Conservation (phyloP, 371 early-diverging fungal species). For the Parasitella parasitica region DNA sequence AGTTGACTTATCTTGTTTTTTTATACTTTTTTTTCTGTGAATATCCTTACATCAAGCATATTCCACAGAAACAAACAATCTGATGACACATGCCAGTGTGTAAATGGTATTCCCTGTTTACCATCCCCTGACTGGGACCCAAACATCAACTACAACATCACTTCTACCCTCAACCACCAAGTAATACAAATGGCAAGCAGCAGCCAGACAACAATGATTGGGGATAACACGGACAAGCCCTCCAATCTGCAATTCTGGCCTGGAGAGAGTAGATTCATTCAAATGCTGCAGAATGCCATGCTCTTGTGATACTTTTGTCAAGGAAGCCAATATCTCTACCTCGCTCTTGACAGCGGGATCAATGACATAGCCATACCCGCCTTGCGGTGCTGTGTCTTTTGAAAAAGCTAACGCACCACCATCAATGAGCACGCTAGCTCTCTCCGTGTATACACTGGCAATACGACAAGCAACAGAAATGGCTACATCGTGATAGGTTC, state of each 20-base stretch:
- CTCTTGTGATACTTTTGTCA: conserved; percentile 39
- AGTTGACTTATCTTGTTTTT: too few species aligned
- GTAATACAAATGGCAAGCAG: conserved; percentile 40
- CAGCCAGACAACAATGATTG: conserved; percentile 45
- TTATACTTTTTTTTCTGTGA: too few species aligned
- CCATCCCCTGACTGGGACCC: conserved; percentile 53
- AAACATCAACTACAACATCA: conserved; percentile 42
- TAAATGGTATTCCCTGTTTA: conserved; percentile 8
- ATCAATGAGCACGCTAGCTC: conserved; percentile 36
- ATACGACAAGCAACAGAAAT: conserved; percentile 39
- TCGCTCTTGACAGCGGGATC: conserved; percentile 1
- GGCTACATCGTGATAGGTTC: conserved; percentile 24
- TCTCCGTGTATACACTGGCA: conserved; percentile 37
- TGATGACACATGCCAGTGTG: too few species aligned
- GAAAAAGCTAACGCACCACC: conserved; percentile 48
- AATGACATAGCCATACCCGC: conserved; percentile 40
- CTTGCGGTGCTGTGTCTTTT: conserved; percentile 47
- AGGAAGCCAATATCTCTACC: conserved; percentile 13
- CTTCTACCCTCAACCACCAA: conserved; percentile 34
- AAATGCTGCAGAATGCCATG: conserved; percentile 37
- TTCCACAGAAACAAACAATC: too few species aligned
- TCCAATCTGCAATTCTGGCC: conserved; percentile 2
- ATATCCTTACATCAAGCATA: too few species aligned
- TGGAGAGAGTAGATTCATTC: conserved; percentile 2
- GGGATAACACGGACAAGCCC: conserved; percentile 32